A percentile compares a stretch with the other conserved stretches of the same genome.
These are phyloP conservation scores for Diaporthe sp. DNA, from an alignment of 2,329 filamentous ascomycete genomes.

Conservation along the genomic window DNA sequence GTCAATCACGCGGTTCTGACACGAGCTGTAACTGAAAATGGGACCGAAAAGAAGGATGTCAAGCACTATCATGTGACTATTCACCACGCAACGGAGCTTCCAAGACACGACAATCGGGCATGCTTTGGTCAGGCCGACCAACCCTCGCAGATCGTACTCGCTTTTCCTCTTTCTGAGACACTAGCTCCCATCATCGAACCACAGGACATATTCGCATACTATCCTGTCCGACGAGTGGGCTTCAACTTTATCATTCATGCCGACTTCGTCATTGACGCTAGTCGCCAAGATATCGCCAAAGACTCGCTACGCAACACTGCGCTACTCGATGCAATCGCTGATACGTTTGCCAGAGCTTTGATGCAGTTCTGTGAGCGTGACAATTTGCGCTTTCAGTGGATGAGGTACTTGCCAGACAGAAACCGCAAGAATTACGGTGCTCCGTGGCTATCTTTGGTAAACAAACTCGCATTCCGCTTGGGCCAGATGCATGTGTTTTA, in stretches of 20 bases:
- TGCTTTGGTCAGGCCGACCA: conserved; percentile 36
- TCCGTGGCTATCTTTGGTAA: conserved; percentile 42
- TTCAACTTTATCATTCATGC: conserved; percentile 62
- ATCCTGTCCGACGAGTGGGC: conserved; percentile 53
- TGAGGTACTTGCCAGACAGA: conserved; percentile 53
- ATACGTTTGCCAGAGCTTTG: conserved; percentile 51
- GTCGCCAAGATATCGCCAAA: conserved; percentile 52
- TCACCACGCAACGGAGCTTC: conserved; percentile 38
- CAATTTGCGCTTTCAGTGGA: conserved; percentile 54
- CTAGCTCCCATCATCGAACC: conserved; percentile 47
- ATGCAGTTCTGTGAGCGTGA: conserved; percentile 50
- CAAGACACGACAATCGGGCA: conserved; percentile 35
- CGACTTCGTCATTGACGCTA: conserved; percentile 60
- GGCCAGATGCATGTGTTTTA: conserved; percentile 30
- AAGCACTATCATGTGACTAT: conserved; percentile 33
- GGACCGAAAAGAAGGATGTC: neutral
- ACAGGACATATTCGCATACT: conserved; percentile 57
- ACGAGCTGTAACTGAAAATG: neutral
- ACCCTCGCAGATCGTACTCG: conserved; percentile 52
- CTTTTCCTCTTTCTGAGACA: conserved; percentile 53
- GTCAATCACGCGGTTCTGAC: conserved; percentile 38
- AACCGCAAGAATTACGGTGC: conserved; percentile 39
- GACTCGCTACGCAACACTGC: conserved; percentile 51
- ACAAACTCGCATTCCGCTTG: conserved; percentile 40
- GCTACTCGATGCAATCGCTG: conserved; percentile 48